Percentiles rank a stretch among this genome's conserved stretches.
phyloP scores from a whole-genome alignment of 768 basidiomycete genomes.

The Krasilnikovozyma curviuscula region DNA sequence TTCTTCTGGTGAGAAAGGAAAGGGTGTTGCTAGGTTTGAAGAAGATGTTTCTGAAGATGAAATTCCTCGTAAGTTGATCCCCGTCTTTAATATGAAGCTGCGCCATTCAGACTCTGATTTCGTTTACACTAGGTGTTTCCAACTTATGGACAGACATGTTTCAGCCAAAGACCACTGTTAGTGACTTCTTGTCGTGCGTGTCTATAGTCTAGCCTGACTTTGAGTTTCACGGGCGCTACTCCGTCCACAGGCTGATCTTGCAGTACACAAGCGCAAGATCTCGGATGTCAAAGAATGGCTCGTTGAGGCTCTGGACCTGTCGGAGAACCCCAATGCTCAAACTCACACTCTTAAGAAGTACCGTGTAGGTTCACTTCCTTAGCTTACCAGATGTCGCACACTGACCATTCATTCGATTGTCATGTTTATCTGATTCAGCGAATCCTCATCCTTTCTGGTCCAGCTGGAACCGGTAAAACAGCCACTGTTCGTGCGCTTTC shows the following conservation, averaged over 20 bases:
- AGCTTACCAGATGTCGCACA: not conserved
- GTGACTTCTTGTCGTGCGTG: too few relatives aligned
- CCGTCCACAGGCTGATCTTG: slow-evolving; percentile 15
- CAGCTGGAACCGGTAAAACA: slow-evolving; percentile 80
- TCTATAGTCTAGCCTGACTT: too few relatives aligned
- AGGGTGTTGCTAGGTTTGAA: too few relatives aligned
- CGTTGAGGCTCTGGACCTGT: slow-evolving; percentile 14
- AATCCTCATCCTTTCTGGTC: slow-evolving; percentile 66
- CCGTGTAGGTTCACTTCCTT: slow-evolving; percentile 35
- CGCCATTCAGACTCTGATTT: too few relatives aligned
- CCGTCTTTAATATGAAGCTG: too few relatives aligned
- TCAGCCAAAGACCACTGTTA: too few relatives aligned
- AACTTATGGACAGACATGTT: too few relatives aligned
- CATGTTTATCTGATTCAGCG: slow-evolving; percentile 35
- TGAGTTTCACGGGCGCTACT: too few relatives aligned
- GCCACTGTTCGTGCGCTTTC: slow-evolving; percentile 59
- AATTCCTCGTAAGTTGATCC: too few relatives aligned
- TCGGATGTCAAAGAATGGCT: slow-evolving; percentile 23
- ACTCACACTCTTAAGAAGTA: slow-evolving; percentile 53
- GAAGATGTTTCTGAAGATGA: too few relatives aligned
- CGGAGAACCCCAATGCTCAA: slow-evolving; percentile 15
- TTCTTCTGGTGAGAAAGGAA: too few relatives aligned
- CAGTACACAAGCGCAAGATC: slow-evolving; percentile 24
- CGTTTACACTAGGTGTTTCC: too few relatives aligned
- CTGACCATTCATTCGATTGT: not conserved